Percentiles rank a stretch among this genome's conserved stretches.
phyloP scores from a whole-genome alignment of 495 filamentous ascomycete species.

The Amphirosellinia nigrospora region DNA sequence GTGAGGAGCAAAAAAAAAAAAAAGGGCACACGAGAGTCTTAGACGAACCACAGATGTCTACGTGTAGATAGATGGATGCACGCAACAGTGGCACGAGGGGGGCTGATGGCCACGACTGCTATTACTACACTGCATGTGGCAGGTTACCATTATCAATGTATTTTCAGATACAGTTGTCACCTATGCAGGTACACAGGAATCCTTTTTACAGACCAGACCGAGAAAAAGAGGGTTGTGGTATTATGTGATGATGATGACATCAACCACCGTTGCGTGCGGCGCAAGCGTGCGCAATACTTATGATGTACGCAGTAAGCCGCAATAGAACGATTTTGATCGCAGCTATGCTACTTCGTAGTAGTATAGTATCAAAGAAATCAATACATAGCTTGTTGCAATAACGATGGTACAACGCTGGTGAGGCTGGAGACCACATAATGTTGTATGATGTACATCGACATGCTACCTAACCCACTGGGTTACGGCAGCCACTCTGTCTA shows the following conservation, averaged over 20 bases:
- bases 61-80: slow-evolving; percentile 30
- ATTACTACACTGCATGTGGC: slow-evolving; percentile 24
- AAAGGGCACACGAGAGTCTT: slow-evolving; percentile 19
- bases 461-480: not conserved
- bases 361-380: not conserved
- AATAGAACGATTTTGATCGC: slow-evolving; percentile 20
- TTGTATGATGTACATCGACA: not conserved
- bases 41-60: slow-evolving; percentile 29
- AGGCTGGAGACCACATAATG: slow-evolving; percentile 2
- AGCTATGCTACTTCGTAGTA: slow-evolving; percentile 6
- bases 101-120: slow-evolving; percentile 26
- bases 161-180: slow-evolving; percentile 11
- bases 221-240: slow-evolving; percentile 16
- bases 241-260: slow-evolving; percentile 27
- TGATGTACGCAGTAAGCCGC: slow-evolving; percentile 16
- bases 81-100: slow-evolving; percentile 25
- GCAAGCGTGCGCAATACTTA: slow-evolving; percentile 4
- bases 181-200: slow-evolving; percentile 18
- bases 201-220: slow-evolving; percentile 6
- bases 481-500: not conserved
- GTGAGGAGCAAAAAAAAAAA: slow-evolving; percentile 24
- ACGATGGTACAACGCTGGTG: slow-evolving; percentile 8
- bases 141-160: slow-evolving; percentile 14
- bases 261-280: slow-evolving; percentile 10
- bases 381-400: not conserved